phyloP scores from a whole-genome alignment of 495 filamentous ascomycete genomes.

The Aspergillus avenaceus region DNA sequence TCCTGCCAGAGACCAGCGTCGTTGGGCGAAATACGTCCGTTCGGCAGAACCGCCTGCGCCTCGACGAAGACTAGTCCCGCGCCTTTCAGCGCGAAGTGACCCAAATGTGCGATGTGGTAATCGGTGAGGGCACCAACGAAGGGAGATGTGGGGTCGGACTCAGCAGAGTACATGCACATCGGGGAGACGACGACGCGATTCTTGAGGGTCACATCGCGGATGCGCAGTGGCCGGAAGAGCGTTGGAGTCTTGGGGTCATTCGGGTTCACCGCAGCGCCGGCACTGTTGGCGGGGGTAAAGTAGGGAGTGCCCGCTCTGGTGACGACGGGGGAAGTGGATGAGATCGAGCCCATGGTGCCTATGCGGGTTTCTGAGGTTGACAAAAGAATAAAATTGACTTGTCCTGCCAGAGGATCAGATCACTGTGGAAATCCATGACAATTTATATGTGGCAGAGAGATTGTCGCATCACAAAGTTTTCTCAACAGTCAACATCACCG shows the following conservation, averaged over 20 bases:
- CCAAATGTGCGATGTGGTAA: conserved; percentile 65
- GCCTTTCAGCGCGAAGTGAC: conserved; percentile 60
- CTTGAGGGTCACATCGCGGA: conserved; percentile 64
- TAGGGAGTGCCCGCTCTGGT: conserved; percentile 34
- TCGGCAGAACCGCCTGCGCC: conserved; percentile 60
- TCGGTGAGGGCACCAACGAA: conserved; percentile 62
- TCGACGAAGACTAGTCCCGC: conserved; percentile 63
- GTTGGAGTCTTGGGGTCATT: conserved; percentile 49
- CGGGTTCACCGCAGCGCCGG: conserved; percentile 46
- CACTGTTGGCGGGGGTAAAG: conserved; percentile 57
- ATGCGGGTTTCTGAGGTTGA: neutral
- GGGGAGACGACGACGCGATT: conserved; percentile 62
- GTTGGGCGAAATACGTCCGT: conserved; percentile 69
- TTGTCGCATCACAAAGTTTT: neutral
- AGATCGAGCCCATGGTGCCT: conserved; percentile 16
- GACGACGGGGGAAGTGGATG: conserved; percentile 12
- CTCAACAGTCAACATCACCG: neutral
- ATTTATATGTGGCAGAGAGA: neutral
- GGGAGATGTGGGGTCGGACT: conserved; percentile 31
- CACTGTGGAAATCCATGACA: neutral
- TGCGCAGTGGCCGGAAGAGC: conserved; percentile 60
- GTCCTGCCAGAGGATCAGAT: neutral
- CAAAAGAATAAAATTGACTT: neutral
- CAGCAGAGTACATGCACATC: conserved; percentile 65
- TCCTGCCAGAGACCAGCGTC: conserved; percentile 68